Evolutionary conservation across 2,329 filamentous ascomycete species (phyloP).

Genomic region (Alternaria sp.): DNA sequence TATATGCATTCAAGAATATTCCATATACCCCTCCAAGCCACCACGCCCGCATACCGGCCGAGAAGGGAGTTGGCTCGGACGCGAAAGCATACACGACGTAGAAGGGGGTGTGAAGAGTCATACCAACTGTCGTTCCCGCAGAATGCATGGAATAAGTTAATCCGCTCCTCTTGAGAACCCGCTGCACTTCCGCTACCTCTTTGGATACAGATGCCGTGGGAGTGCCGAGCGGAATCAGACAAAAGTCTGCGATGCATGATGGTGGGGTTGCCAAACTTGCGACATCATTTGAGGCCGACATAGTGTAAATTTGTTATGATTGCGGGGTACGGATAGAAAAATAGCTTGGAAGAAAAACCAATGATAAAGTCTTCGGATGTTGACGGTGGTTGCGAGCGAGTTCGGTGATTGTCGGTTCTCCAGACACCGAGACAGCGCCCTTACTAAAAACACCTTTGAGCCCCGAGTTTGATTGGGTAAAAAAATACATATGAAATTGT

Average conservation of each 20-base stretch:
- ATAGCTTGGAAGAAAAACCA: neutral
- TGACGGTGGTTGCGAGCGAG: neutral
- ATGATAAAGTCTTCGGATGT: neutral
- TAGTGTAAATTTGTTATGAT: slow-evolving; percentile 11
- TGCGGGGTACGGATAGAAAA: neutral
- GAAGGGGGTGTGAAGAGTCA: slow-evolving; percentile 35
- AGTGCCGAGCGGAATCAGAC: slow-evolving; percentile 79
- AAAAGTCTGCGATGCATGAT: slow-evolving; percentile 87
- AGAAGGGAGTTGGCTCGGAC: slow-evolving; percentile 8
- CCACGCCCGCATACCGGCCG: slow-evolving; percentile 12
- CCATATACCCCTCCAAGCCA: slow-evolving; percentile 12
- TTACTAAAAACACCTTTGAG: neutral
- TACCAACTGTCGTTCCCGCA: slow-evolving; percentile 90
- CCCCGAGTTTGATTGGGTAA: neutral
- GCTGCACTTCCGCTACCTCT: slow-evolving; percentile 89
- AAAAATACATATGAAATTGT: neutral
- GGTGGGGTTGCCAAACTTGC: slow-evolving; percentile 65
- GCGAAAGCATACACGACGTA: neutral
- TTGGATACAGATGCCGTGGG: slow-evolving; percentile 59
- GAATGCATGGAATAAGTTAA: slow-evolving; percentile 90
- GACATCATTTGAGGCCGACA: slow-evolving; percentile 32
- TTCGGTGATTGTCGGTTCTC: neutral
- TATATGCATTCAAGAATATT: neutral
- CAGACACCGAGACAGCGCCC: neutral
- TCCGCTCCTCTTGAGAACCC: slow-evolving; percentile 80